A percentile compares a stretch with the other conserved stretches of the same genome.
These are phyloP conservation scores for Fusarium coicis DNA, from an alignment of 2,329 filamentous ascomycete species.

Conservation along the genomic window DNA sequence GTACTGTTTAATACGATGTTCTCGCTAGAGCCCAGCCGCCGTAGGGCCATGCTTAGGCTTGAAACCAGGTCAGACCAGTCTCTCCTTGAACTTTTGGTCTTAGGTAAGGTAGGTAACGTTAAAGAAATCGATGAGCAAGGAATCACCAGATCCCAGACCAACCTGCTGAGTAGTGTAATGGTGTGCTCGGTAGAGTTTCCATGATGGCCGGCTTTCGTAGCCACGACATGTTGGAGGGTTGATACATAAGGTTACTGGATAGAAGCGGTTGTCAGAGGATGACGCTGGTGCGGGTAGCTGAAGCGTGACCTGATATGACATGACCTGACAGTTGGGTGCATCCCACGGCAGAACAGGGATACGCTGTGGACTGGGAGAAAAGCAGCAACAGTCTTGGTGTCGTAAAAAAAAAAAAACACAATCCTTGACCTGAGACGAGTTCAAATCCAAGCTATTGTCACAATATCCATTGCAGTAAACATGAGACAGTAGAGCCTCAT, in stretches of 20 bases:
- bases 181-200: conserved; percentile 20
- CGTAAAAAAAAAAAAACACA: conserved; percentile 17
- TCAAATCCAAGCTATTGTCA: not conserved
- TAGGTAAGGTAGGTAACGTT: not conserved
- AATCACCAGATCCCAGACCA: conserved; percentile 24
- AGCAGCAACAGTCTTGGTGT: conserved; percentile 5
- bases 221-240: conserved; percentile 39
- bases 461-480: conserved; percentile 3
- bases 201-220: conserved; percentile 21
- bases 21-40: conserved; percentile 29
- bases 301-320: conserved; percentile 47
- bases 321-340: conserved; percentile 42
- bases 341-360: conserved; percentile 10
- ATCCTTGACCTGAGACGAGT: conserved; percentile 2
- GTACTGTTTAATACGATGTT: conserved; percentile 39
- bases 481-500: conserved; percentile 31
- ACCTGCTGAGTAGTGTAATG: conserved; percentile 6
- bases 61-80: conserved; percentile 10
- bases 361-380: not conserved
- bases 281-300: conserved; percentile 30
- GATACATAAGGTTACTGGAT: conserved; percentile 35
- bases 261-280: conserved; percentile 30
- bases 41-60: conserved; percentile 34
- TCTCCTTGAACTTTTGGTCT: conserved; percentile 10
- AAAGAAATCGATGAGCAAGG: conserved; percentile 1